A percentile compares a stretch with the other conserved stretches of the same genome.
Evolutionary conservation across 2,329 filamentous ascomycete genomes (phyloP).

Genomic region (Chaetomium sp.): DNA sequence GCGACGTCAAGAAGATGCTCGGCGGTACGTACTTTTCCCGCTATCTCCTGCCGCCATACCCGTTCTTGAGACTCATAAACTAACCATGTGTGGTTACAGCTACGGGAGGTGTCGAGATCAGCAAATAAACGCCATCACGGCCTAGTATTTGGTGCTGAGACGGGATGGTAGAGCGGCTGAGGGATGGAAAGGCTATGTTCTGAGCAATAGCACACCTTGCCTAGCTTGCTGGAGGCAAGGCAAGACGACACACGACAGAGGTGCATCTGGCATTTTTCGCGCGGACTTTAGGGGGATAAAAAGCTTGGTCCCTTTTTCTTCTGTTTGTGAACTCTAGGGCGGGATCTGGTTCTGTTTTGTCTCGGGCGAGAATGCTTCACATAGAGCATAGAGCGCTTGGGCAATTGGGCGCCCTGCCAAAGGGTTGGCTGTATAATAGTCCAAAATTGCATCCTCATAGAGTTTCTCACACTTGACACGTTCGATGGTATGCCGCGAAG

Average conservation of each 20-base stretch:
- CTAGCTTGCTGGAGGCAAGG: constrained; percentile 13
- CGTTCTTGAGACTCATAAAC: neutral
- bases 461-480: neutral
- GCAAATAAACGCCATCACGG: constrained; percentile 43
- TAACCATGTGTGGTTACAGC: constrained; percentile 48
- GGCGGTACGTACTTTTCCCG: constrained; percentile 46
- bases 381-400: constrained; percentile 34
- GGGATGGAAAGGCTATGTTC: neutral
- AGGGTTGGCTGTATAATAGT: constrained; percentile 35
- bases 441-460: constrained; percentile 27
- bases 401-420: constrained; percentile 29
- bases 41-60: neutral
- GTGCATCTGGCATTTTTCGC: constrained; percentile 2
- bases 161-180: neutral
- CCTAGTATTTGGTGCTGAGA: neutral
- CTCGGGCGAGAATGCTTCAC: constrained; percentile 29
- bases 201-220: constrained; percentile 1
- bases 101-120: constrained; percentile 74
- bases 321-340: constrained; percentile 24
- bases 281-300: constrained; percentile 6
- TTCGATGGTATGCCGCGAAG: neutral
- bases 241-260: constrained; percentile 8
- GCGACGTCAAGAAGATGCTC: neutral
- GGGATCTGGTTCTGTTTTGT: constrained; percentile 29
- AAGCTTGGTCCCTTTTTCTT: constrained; percentile 19